These are phyloP conservation scores for Malassezia japonica DNA, from an alignment of 1,284 basidiomycete genomes.

Conservation along the genomic window DNA sequence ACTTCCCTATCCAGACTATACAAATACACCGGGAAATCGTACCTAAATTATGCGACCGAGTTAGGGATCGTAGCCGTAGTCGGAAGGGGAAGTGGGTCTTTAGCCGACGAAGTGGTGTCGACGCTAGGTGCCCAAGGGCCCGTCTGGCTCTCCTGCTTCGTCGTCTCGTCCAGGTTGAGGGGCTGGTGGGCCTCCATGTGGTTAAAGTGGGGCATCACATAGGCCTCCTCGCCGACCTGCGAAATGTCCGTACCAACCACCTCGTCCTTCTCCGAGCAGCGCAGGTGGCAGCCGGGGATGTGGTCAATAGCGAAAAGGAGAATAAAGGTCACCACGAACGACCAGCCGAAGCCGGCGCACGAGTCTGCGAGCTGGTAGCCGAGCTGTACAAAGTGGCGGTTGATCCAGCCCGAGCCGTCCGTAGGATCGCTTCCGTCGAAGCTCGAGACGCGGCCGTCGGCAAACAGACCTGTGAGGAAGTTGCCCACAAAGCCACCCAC, in stretches of 20 bases:
- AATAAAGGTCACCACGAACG: conserved; percentile 52
- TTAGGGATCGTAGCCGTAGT: not conserved
- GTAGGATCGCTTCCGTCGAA: conserved; percentile 71
- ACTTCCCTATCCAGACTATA: no score
- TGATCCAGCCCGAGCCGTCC: conserved; percentile 64
- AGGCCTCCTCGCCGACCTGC: conserved; percentile 68
- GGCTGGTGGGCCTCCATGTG: not conserved
- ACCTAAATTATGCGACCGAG: not conserved
- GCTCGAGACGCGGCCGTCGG: conserved; percentile 69
- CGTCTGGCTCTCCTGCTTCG: not conserved
- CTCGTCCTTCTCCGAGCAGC: conserved; percentile 71
- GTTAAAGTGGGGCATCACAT: conserved; percentile 6
- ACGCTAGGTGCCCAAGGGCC: not conserved
- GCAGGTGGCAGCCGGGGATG: conserved; percentile 73
- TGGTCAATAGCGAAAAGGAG: conserved; percentile 87
- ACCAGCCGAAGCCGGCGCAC: conserved; percentile 41
- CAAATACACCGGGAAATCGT: no score
- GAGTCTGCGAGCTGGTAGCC: conserved; percentile 80
- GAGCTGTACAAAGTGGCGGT: conserved; percentile 62
- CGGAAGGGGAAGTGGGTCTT: no score
- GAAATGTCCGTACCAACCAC: conserved; percentile 85
- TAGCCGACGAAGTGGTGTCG: not conserved
- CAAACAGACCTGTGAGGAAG: conserved; percentile 74
- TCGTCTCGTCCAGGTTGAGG: not conserved
- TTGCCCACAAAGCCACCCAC: conserved; percentile 82